A percentile compares a stretch with the other conserved stretches of the same genome.
These are phyloP conservation scores for Larix kaempferi DNA, from an alignment of 75 land plant species.

Conservation along the genomic window DNA sequence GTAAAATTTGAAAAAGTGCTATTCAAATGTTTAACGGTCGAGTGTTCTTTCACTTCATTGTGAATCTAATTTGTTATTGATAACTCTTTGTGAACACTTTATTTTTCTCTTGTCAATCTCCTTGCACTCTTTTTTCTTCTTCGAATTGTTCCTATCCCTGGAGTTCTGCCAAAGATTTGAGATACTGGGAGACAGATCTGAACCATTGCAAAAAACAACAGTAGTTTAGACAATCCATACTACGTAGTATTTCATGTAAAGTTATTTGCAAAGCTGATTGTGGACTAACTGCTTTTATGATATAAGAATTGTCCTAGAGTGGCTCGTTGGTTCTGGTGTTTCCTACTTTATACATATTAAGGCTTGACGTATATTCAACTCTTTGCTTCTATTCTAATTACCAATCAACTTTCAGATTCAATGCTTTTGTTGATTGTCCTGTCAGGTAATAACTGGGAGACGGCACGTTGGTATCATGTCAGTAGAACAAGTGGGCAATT, in stretches of 20 bases:
- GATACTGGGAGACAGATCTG: not conserved
- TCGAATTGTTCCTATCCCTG: constrained; percentile 2
- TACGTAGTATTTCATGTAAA: not conserved
- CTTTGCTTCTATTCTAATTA: too few species aligned
- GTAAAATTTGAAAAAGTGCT: too few species aligned
- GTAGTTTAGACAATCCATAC: not conserved
- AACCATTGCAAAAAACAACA: not conserved
- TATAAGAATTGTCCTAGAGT: too few species aligned
- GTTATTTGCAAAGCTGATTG: not conserved
- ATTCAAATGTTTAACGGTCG: too few species aligned
- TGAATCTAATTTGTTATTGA: not conserved
- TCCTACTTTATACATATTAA: too few species aligned
- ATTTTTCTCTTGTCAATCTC: not conserved
- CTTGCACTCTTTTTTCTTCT: not conserved
- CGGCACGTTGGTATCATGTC: constrained; percentile 95
- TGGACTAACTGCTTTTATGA: too few species aligned
- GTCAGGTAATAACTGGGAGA: constrained; percentile 83
- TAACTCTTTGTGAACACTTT: not conserved
- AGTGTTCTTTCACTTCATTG: not conserved
- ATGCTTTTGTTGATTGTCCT: not conserved
- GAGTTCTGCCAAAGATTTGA: not conserved
- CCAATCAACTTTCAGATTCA: too few species aligned
- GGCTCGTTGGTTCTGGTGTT: too few species aligned
- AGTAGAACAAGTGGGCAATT: constrained; percentile 89
- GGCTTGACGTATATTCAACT: too few species aligned